Percentiles rank a stretch among this genome's conserved stretches.
Conservation (phyloP, 306 rosid genomes). For the Nissolia schottii region DNA sequence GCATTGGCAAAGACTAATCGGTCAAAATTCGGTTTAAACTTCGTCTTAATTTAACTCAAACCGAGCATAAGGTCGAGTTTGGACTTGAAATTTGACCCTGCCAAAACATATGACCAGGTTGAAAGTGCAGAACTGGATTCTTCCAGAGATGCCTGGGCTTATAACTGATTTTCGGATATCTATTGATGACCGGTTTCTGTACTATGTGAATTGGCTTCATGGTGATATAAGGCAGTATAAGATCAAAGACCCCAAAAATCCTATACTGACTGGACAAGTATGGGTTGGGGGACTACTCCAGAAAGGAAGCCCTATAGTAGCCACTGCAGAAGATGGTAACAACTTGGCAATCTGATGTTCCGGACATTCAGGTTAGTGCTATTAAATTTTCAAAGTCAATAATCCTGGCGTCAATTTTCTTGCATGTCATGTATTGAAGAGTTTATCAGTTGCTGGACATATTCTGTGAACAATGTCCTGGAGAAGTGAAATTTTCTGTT, state of each 20-base stretch:
- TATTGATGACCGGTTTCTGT: slow-evolving; percentile 65
- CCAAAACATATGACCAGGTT: too few species aligned
- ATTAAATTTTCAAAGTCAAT: neutral
- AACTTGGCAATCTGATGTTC: slow-evolving; percentile 55
- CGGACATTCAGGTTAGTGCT: slow-evolving; percentile 55
- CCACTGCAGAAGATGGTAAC: slow-evolving; percentile 56
- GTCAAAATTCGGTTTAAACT: too few species aligned
- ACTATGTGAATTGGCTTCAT: slow-evolving; percentile 77
- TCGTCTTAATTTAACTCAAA: too few species aligned
- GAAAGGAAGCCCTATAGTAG: slow-evolving; percentile 56
- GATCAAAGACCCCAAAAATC: slow-evolving; percentile 60
- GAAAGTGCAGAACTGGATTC: slow-evolving; percentile 75
- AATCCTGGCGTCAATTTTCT: neutral
- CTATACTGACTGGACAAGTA: slow-evolving; percentile 54
- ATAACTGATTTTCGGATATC: slow-evolving; percentile 70
- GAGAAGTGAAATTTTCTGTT: too few species aligned
- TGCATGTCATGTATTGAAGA: too few species aligned
- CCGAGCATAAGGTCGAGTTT: too few species aligned
- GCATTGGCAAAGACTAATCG: too few species aligned
- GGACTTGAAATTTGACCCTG: too few species aligned
- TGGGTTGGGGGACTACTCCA: slow-evolving; percentile 75
- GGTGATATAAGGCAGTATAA: slow-evolving; percentile 77
- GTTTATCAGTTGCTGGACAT: too few species aligned
- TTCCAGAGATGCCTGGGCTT: slow-evolving; percentile 79
- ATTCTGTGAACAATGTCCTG: too few species aligned